A percentile compares a stretch with the other conserved stretches of the same genome.
Conservation (phyloP, 768 basidiomycete genomes). For the Leccinum aurantiacum region DNA sequence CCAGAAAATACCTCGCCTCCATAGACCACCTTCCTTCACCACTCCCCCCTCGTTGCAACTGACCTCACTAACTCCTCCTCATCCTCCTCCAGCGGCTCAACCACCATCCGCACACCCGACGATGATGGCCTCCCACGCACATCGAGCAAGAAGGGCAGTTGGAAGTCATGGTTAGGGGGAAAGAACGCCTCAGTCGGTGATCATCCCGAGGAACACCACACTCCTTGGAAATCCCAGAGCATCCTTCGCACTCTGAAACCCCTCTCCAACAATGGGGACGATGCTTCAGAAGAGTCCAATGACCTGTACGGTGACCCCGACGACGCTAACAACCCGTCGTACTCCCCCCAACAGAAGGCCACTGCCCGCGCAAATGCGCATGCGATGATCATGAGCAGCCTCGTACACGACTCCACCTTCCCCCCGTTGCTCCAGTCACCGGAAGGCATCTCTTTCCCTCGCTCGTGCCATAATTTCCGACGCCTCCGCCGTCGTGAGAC, state of each 20-base stretch:
- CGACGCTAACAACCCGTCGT: conserved; percentile 13
- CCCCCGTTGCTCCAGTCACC: conserved; percentile 50
- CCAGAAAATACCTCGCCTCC: conserved; percentile 25
- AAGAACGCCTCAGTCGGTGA: conserved; percentile 34
- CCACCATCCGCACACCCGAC: conserved; percentile 56
- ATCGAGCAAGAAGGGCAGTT: conserved; percentile 46
- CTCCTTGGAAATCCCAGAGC: conserved; percentile 31
- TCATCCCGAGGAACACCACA: conserved; percentile 26
- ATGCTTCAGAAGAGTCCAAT: conserved; percentile 39
- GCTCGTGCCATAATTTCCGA: conserved; percentile 49
- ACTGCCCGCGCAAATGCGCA: conserved; percentile 41
- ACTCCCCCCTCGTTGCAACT: conserved; percentile 24
- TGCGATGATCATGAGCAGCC: conserved; percentile 46
- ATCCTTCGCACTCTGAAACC: conserved; percentile 23
- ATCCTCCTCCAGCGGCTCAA: conserved; percentile 59
- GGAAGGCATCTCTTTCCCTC: conserved; percentile 46
- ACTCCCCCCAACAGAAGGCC: conserved; percentile 29
- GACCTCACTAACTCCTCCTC: conserved; percentile 53
- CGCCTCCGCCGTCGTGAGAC: conserved; percentile 39
- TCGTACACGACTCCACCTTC: conserved; percentile 38
- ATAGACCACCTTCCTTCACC: conserved; percentile 17
- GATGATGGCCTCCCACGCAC: conserved; percentile 46
- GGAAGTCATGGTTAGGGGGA: conserved; percentile 56
- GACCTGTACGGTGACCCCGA: conserved; percentile 31
- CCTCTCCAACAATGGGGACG: conserved; percentile 31